Conservation (phyloP, 139 green algal species). For the Chlamydomonas sp. region DNA sequence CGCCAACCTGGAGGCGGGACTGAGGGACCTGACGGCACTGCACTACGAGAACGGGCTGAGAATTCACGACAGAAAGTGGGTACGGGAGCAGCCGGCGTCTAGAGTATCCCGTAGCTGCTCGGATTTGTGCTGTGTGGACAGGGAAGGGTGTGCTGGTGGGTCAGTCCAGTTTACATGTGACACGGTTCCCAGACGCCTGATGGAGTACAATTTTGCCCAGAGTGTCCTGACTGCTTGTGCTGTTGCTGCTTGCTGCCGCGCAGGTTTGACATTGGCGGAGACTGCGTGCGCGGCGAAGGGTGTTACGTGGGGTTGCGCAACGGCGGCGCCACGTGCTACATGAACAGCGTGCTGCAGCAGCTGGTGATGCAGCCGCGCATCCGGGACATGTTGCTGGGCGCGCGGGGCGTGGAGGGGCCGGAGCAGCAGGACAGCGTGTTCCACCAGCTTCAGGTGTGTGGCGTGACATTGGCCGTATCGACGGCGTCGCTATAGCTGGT, state of each 20-base stretch:
- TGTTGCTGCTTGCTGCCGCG: background rate
- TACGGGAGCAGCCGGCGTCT: background rate
- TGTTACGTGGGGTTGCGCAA: conserved; percentile 78
- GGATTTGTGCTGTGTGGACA: background rate
- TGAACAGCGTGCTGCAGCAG: conserved; percentile 96
- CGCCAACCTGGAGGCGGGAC: conserved; percentile 40
- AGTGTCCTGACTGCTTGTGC: no score
- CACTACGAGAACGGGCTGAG: conserved; percentile 37
- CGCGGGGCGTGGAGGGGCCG: conserved; percentile 40
- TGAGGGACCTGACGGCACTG: conserved; percentile 22
- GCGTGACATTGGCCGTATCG: background rate
- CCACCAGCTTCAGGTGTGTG: conserved; percentile 69
- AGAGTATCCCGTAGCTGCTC: background rate
- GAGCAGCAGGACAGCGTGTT: conserved; percentile 70
- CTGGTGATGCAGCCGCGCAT: conserved; percentile 95
- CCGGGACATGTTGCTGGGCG: conserved; percentile 72
- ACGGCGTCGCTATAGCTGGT: no score
- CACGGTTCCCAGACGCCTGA: no score
- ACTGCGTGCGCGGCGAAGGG: conserved; percentile 24
- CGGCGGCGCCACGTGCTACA: conserved; percentile 95
- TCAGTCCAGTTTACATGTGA: no score
- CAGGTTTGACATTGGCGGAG: conserved; percentile 39
- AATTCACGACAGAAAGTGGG: background rate
- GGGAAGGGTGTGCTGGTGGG: no score
- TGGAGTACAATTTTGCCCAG: no score